phyloP scores from a whole-genome alignment of 2,329 filamentous ascomycete genomes.

The Colletotrichum sidae region DNA sequence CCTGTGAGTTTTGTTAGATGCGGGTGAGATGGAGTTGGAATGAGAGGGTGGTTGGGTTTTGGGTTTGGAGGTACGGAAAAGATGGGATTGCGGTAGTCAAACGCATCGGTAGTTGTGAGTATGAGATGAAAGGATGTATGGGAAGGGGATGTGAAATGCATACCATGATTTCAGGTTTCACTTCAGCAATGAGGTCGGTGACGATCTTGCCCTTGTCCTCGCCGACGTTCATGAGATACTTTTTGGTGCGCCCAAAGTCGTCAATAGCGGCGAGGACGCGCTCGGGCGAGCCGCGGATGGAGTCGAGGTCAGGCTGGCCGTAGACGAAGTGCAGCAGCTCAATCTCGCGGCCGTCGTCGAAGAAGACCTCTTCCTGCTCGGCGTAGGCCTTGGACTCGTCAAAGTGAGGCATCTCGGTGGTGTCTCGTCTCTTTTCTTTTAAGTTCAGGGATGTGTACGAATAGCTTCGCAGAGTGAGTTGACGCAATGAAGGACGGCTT shows the following conservation, averaged over 20 bases:
- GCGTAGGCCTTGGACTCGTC: conserved; percentile 53
- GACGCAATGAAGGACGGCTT: too few relatives aligned
- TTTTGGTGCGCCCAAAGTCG: conserved; percentile 69
- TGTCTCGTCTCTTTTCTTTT: too few relatives aligned
- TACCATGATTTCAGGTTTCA: conserved; percentile 75
- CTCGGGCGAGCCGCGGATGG: conserved; percentile 72
- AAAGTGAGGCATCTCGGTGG: conserved; percentile 42
- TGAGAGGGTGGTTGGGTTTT: neutral
- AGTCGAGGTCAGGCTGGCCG: conserved; percentile 68
- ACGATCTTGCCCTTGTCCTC: conserved; percentile 80
- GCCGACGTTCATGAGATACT: conserved; percentile 85
- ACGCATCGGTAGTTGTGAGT: neutral
- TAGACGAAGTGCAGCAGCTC: conserved; percentile 79
- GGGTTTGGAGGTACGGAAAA: neutral
- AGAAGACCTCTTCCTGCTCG: conserved; percentile 58
- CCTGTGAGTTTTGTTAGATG: conserved; percentile 41
- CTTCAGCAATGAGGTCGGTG: conserved; percentile 72
- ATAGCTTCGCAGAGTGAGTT: too few relatives aligned
- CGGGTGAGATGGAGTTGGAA: neutral
- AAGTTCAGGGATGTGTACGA: too few relatives aligned
- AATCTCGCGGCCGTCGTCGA: conserved; percentile 79
- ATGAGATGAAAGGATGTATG: neutral
- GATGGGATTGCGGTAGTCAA: neutral
- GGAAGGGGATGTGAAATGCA: conserved; percentile 3
- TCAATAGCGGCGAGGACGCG: conserved; percentile 78